Conservation (phyloP, 2,329 filamentous ascomycete genomes). For the Tolypocladium capitatum region DNA sequence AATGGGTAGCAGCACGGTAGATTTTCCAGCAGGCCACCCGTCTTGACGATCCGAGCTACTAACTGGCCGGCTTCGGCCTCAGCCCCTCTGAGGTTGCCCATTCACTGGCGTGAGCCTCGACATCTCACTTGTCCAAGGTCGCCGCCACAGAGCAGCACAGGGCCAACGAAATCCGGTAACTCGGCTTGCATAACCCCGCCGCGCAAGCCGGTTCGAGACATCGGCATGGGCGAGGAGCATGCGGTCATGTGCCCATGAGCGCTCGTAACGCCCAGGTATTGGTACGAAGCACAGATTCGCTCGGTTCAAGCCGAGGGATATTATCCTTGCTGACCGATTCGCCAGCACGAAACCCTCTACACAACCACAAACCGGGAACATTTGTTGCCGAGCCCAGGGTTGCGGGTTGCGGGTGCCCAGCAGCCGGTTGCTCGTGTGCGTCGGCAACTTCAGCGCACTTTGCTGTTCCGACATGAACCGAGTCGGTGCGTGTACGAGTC, state of each 20-base stretch:
- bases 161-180: background rate
- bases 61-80: background rate
- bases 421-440: background rate
- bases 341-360: background rate
- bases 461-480: background rate
- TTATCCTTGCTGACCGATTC: background rate
- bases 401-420: background rate
- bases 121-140: background rate
- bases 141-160: background rate
- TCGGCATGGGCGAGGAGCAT: background rate
- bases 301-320: background rate
- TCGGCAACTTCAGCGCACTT: background rate
- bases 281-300: background rate
- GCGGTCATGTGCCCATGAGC: background rate
- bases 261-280: background rate
- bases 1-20: background rate
- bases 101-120: background rate
- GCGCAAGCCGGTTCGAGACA: background rate
- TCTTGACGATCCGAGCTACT: background rate
- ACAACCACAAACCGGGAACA: background rate
- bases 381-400: background rate
- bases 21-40: background rate
- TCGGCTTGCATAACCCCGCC: background rate
- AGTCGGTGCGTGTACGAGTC: too few relatives aligned
- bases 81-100: too few relatives aligned